phyloP scores from a whole-genome alignment of 257 asterid genomes.

The Echites panduratus region DNA sequence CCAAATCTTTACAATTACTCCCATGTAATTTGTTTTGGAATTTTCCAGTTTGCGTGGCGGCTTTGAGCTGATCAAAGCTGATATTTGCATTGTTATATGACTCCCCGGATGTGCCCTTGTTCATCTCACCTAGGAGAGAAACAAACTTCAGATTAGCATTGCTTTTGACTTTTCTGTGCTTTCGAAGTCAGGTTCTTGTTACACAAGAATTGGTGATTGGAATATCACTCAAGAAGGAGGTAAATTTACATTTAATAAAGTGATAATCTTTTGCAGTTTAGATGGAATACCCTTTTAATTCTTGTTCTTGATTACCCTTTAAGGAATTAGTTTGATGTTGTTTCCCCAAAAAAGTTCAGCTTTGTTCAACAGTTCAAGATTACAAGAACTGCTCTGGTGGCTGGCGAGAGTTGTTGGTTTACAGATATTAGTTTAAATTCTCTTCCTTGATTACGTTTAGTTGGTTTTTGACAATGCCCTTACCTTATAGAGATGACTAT shows the following conservation, averaged over 20 bases:
- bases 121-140: neutral
- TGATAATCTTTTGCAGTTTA: neutral
- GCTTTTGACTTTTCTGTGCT: neutral
- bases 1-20: neutral
- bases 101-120: neutral
- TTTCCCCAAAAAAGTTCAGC: neutral
- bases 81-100: neutral
- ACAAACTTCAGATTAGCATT: neutral
- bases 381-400: neutral
- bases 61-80: neutral
- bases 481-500: neutral
- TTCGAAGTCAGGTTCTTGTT: neutral
- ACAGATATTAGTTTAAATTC: neutral
- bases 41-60: neutral
- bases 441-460: neutral
- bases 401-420: neutral
- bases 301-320: neutral
- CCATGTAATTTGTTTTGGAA: neutral
- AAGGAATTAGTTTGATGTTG: neutral
- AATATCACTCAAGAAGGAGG: neutral
- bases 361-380: neutral
- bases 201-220: neutral
- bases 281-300: neutral
- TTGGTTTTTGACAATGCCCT: neutral
- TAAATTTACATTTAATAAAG: neutral